Evolutionary conservation across 495 filamentous ascomycete species (phyloP), one percentile per base, ranked within the genome.

Genomic region (Schizothecium vesticola): DNA sequence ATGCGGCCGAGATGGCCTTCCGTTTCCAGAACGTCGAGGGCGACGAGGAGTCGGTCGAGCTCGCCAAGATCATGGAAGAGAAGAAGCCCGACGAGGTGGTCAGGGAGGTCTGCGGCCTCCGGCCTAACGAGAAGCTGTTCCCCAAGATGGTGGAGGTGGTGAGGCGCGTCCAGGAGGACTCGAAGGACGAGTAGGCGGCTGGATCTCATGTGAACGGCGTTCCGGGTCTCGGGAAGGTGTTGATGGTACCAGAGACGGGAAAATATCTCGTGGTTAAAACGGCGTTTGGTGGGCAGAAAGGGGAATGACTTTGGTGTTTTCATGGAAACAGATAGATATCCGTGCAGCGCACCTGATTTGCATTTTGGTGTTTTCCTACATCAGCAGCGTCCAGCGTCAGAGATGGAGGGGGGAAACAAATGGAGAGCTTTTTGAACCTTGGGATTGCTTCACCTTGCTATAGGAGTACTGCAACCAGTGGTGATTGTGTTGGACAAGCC

Each of bases 1-100:
- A 86, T 59, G 90, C 90, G 56, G 83, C 92, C 62, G 92, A 96
- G 83, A 90, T 91, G 87, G 91, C 92, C 0, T 87, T 97, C 75
- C 90, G 89, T 66, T 97, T 97, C 89, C 92, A 96, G 81, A 92
- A 96, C 77, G 91, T 97, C 43, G 84, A 90, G 67, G 93, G 87
- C 24, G 93, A 97, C 73, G 91, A 93, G 0, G 93, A 97, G 87
- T 94, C 91, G 75, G 81, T 75, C 33, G 87, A 94, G 73, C 85
- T 97, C 56, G 91, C 92, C 70, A 88, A 90, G 83, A 92, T 94
- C 75, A 88, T 97, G 81, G 86, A 89, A 72, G 83, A 86, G 69
- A 86, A 88, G 73, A 80, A 77, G 9, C 82, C 89, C 58, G 88
- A 92, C 69, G 89, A 88, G 2, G 88, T 92, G 9, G 86, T 88